Evolutionary conservation across 1,284 basidiomycete species (phyloP), one percentile per base, ranked within the genome.

Genomic region (Psilocybe mexicana): DNA sequence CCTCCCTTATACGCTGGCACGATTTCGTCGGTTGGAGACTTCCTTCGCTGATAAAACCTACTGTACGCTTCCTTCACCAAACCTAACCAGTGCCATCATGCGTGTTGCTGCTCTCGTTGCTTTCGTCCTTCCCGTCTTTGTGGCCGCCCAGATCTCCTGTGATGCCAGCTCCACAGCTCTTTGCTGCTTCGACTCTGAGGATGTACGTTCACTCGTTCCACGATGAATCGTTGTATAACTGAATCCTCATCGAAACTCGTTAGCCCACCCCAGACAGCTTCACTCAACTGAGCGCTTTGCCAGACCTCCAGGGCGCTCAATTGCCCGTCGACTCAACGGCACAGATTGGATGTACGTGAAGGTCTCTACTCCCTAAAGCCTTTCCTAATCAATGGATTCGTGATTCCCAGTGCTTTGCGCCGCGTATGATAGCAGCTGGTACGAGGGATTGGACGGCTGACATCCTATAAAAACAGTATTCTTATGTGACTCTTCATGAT

Each of bases 131-230:
- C 50, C 50, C 7, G 50, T 36, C 12, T 42, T 52, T 26, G 50
- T 52, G 23, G 50, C 50, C 10, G 35, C 50, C 14, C 50, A 52
- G 36, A 4, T 52, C 3, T 25, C 38, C n/a, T 52, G 50, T 18
- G 50, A 52, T 18, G 23, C 8, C 8, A 25, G 38, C 6, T 11
- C 38, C 11, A 40, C 23, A 3, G 38, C 50, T 7, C 38, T 52
- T 2, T 52, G 50, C 50, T 52, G 50, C 38, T 52, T 52, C 40
- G 50, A 52, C 28, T 23, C 40, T 25, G 38, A 52, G 30, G 50
- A 52, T 25, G 50, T 52, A 43, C 10, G 50, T 28, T 10, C 2
- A n/a, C 5, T 18, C 12, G 35, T 36, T 36, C 35, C 6, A 36
- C 35, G 35, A 6, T 36, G 35, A 12, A 40, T 12, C 30, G 30